Evolutionary conservation across 768 basidiomycete species (phyloP).

Genomic region (Russula olivacea): DNA sequence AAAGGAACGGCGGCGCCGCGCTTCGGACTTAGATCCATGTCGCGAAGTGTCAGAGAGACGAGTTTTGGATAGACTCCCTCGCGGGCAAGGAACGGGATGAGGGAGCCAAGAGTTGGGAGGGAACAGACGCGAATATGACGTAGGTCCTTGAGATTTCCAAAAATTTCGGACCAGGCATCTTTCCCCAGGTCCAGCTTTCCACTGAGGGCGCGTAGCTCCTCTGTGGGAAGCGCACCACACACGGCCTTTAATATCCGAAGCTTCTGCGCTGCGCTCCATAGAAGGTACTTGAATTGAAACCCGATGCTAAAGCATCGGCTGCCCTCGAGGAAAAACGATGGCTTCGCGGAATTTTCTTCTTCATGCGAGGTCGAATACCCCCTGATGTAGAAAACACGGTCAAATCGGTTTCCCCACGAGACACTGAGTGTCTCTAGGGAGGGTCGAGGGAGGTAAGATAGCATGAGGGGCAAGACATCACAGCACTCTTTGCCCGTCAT

Average conservation of each 20-base stretch:
- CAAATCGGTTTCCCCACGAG: constrained; percentile 13
- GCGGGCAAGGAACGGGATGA: constrained; percentile 9
- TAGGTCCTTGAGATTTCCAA: constrained; percentile 4
- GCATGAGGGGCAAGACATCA: constrained; percentile 10
- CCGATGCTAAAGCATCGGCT: not conserved
- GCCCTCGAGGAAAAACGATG: not conserved
- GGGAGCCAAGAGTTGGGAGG: constrained; percentile 1
- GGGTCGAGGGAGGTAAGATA: constrained; percentile 15
- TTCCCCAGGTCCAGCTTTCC: constrained; percentile 12
- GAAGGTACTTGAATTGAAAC: constrained; percentile 10
- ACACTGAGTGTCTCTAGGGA: constrained; percentile 17
- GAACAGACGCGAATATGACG: constrained; percentile 16
- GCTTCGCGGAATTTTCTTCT: not conserved
- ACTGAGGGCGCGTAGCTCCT: constrained; percentile 3
- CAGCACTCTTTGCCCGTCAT: constrained; percentile 13
- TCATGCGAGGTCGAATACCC: constrained; percentile 11
- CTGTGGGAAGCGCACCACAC: constrained; percentile 10
- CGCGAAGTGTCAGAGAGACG: constrained; percentile 9
- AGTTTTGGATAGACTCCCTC: constrained; percentile 11
- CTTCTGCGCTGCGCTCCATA: constrained; percentile 22
- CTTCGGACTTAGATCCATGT: not conserved
- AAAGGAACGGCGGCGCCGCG: not conserved
- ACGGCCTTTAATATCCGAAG: constrained; percentile 16
- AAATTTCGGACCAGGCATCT: constrained; percentile 12
- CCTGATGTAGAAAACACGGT: constrained; percentile 6